phyloP scores from a whole-genome alignment of 495 filamentous ascomycete species.

The Pyrenula aspistea region DNA sequence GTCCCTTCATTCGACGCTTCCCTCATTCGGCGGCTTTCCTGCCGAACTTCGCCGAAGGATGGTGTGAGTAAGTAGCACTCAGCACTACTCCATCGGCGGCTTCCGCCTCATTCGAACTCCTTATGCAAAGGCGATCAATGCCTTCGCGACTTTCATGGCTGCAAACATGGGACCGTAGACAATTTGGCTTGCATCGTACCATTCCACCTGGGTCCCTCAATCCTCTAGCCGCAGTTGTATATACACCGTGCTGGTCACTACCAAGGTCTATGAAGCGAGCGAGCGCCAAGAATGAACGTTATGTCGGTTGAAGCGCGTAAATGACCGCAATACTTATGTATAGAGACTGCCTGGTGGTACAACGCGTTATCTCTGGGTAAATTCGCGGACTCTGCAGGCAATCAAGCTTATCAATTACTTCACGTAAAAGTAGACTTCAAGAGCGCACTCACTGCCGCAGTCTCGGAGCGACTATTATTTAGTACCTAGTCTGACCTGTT shows the following conservation, averaged over 20 bases:
- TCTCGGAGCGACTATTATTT: not conserved
- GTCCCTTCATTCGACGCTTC: not conserved
- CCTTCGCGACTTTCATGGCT: not conserved
- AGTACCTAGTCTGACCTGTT: not conserved
- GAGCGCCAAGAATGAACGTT: not conserved
- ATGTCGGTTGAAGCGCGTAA: not conserved
- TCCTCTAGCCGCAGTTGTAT: not conserved
- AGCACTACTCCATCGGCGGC: not conserved
- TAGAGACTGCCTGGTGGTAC: not conserved
- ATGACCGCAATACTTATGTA: not conserved
- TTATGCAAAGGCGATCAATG: not conserved
- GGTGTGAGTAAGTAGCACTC: not conserved
- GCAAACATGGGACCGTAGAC: not conserved
- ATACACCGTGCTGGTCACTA: not conserved
- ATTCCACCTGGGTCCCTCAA: not conserved
- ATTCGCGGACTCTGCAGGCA: not conserved
- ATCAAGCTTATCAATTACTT: not conserved
- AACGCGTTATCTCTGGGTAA: not conserved
- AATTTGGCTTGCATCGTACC: not conserved
- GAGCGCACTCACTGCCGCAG: not conserved
- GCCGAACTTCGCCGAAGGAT: not conserved
- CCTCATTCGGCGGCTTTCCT: not conserved
- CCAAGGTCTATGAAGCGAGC: not conserved
- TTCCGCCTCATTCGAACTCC: not conserved
- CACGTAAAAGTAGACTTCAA: not conserved